Percentiles rank a stretch among this genome's conserved stretches.
phyloP scores from a whole-genome alignment of 805 yeast species.

The Ogataea populi-albae region DNA sequence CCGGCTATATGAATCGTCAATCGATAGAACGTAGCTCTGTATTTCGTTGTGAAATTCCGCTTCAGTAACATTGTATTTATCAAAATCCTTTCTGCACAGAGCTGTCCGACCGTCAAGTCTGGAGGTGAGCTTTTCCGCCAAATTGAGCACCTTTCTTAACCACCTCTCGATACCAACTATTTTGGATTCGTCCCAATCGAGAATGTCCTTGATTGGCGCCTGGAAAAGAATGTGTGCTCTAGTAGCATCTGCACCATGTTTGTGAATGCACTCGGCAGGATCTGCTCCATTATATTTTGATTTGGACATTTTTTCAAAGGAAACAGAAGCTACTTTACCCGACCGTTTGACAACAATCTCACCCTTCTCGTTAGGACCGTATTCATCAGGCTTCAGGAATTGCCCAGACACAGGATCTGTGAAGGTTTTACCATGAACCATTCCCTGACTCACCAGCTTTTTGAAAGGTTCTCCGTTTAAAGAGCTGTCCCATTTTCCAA shows the following conservation, averaged over 20 bases:
- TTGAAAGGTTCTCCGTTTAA: slow-evolving; percentile 74
- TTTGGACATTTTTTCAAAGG: slow-evolving; percentile 94
- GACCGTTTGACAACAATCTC: slow-evolving; percentile 48
- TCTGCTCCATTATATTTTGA: slow-evolving; percentile 94
- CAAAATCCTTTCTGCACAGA: slow-evolving; percentile 16
- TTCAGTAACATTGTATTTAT: slow-evolving; percentile 41
- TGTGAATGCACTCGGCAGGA: slow-evolving; percentile 69
- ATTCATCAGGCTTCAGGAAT: slow-evolving; percentile 77
- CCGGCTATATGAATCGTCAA: slow-evolving; percentile 58
- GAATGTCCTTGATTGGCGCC: slow-evolving; percentile 79
- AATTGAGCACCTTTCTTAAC: slow-evolving; percentile 56
- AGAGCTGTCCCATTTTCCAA: slow-evolving; percentile 58
- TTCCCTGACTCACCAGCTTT: slow-evolving; percentile 86
- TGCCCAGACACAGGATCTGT: slow-evolving; percentile 68
- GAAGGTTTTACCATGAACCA: slow-evolving; percentile 93
- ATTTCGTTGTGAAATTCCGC: slow-evolving; percentile 55
- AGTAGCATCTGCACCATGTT: slow-evolving; percentile 90
- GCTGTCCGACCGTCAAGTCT: slow-evolving; percentile 7
- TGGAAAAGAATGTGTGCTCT: slow-evolving; percentile 91
- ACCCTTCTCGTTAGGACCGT: slow-evolving; percentile 41
- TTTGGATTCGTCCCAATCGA: slow-evolving; percentile 88
- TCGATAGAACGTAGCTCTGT: slow-evolving; percentile 43
- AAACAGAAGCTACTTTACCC: slow-evolving; percentile 49
- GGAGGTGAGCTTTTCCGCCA: slow-evolving; percentile 24
- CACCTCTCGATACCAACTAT: slow-evolving; percentile 88